Evolutionary conservation across 139 green algal species (phyloP), one percentile per base, ranked within the genome.

Genomic region (Picochlorum sp.): DNA sequence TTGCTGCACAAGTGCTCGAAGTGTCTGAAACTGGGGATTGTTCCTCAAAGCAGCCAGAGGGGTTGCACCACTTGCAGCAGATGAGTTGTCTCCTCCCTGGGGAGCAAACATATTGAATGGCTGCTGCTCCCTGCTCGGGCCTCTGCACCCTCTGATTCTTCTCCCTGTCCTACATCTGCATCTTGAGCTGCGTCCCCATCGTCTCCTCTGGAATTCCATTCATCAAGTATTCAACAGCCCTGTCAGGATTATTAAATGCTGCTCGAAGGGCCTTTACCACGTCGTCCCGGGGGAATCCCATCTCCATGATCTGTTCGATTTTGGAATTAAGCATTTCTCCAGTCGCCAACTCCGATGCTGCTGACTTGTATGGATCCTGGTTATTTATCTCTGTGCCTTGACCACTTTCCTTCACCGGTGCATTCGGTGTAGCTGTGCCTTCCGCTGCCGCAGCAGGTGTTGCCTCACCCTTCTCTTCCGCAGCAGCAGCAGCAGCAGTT

Each of bases 151-250:
- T 18, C 61, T 38, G 61, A 66, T 54, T 34, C 10, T 47, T 62
- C 47, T 65, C 34, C 34, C 20, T 67, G 41, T 6, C 47, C 41
- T 58, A 24, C 61, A 45, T 65, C 70, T 54, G 47, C 15, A 51
- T 62, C 47, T 65, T 49, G 59, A 26, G 63, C 56, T n/a, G 51
- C 57, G 45, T 50, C 26, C 21, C 49, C 24, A 49, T 20, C 18
- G 59, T 23, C 4, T 26, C 62, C 38, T 77, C 84, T n/a, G 88
- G 88, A 61, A 97, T 96, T 63, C 89, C 89, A 11, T 74, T 94
- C 81, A 95, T 96, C 10, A 98, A 79, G 72, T 98, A 99, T 82
- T 99, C 94, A n/a, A 99, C 94, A 14, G 94, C 94, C 8, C 94
- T 78, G 47, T 99, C 93, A 13, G 94, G 92, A 83, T 99, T 99